Evolutionary conservation across 2,329 filamentous ascomycete species (phyloP), one percentile per base, ranked within the genome.

Genomic region (Trichoderma hamatum): DNA sequence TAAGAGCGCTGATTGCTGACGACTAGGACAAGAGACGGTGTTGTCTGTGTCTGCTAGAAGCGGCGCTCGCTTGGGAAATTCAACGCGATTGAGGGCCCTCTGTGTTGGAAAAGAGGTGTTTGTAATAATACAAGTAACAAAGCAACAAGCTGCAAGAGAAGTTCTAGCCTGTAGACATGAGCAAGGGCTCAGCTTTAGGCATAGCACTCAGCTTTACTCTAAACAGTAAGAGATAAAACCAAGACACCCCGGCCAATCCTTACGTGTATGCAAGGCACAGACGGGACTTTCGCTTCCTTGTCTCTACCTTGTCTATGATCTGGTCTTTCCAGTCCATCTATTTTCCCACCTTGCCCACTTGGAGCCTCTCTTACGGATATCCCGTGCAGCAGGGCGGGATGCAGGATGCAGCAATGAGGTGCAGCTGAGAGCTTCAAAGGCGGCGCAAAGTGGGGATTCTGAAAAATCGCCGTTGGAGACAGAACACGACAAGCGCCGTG

Each of bases 351-450:
- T 51, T 21, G n/a, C 51, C 49, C 58, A 43, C 19, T 49, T 58
- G 54, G 54, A 66, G 63, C 66, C 32, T 68, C 21, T 55, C n/a
- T 21, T 55, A 36, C 51, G 58, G 39, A 55, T 56, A 46, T 68
- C 58, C 58, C 58, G 58, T 28, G 51, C 46, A 60, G n/a, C 59
- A 34, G 43, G 56, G 66, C 58, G 66, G 55, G 66, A 63, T 54
- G 58, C 56, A 62, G 66, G 52, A 39, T 70, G 65, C 69, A 62
- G 43, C 55, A 24, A 67, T 69, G 67, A 67, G 70, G 19, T 71
- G 70, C 67, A 71, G 70, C 36, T 51, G 55, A 67, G 26, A 55
- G 68, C 54, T 54, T 55, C 16, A 24, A 39, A 16, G 30, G 46
- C 58, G 26, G 26, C 51, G 63, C 36, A 65, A 13, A 32, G 62